Percentiles rank a stretch among this genome's conserved stretches.
Conservation (phyloP, 352 stramenopile species). For the Pythium rhizo-oryzae region DNA sequence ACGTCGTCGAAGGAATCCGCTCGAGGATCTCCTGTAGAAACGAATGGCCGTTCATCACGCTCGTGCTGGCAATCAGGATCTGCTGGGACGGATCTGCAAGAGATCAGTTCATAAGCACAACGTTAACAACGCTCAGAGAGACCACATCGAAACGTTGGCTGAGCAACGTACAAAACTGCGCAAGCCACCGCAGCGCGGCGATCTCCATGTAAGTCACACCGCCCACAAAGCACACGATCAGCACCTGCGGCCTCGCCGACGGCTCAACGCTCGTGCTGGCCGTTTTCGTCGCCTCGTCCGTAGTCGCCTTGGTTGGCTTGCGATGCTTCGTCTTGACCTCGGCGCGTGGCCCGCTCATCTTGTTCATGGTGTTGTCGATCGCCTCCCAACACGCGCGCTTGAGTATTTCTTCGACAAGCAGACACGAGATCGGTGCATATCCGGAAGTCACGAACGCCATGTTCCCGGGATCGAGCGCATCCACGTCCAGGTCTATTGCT, state of each 20-base stretch:
- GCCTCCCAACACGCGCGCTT: slow-evolving; percentile 48
- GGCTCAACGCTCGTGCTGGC: slow-evolving; percentile 3
- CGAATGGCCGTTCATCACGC: slow-evolving; percentile 53
- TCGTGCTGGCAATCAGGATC: slow-evolving; percentile 62
- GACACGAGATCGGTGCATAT: slow-evolving; percentile 69
- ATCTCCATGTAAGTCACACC: slow-evolving; percentile 76
- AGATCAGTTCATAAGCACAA: background rate
- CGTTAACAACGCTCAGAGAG: background rate
- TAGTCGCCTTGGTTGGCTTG: slow-evolving; percentile 1
- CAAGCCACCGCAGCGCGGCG: slow-evolving; percentile 72
- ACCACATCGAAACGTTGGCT: background rate
- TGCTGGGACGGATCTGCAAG: slow-evolving; percentile 52
- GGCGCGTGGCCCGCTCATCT: slow-evolving; percentile 52
- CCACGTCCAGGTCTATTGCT: slow-evolving; percentile 61
- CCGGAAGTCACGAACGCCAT: slow-evolving; percentile 74
- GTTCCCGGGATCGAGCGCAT: slow-evolving; percentile 52
- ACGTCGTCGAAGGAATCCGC: slow-evolving; percentile 40
- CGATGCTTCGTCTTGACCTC: slow-evolving; percentile 42
- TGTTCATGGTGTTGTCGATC: slow-evolving; percentile 51
- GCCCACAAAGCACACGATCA: slow-evolving; percentile 72
- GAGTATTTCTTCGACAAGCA: slow-evolving; percentile 70
- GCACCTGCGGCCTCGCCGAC: slow-evolving; percentile 42
- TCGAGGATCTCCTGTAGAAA: slow-evolving; percentile 62
- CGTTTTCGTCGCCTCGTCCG: slow-evolving; percentile 21
- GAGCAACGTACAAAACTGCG: slow-evolving; percentile 56